Evolutionary conservation across 2,329 filamentous ascomycete species (phyloP).

Genomic region (Calonectria fujianensis): DNA sequence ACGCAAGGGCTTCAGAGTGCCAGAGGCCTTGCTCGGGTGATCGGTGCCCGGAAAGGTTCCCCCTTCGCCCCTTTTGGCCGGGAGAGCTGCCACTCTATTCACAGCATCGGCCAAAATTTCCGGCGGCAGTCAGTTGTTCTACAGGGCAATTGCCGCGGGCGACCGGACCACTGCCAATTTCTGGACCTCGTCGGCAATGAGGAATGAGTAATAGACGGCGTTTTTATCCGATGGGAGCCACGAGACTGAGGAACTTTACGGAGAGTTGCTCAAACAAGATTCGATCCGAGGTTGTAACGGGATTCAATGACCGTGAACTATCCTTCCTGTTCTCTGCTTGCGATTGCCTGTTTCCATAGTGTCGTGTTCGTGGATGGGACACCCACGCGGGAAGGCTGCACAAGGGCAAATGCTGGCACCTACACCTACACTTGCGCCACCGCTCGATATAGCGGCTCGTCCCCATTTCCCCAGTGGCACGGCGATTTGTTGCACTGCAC

Average conservation of each 20-base stretch:
- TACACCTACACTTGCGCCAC: slow-evolving; percentile 11
- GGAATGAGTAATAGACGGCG: slow-evolving; percentile 34
- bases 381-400: slow-evolving; percentile 10
- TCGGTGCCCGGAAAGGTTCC: slow-evolving; percentile 33
- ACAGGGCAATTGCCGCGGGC: slow-evolving; percentile 48
- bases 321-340: not conserved
- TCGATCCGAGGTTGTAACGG: slow-evolving; percentile 13
- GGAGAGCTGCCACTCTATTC: slow-evolving; percentile 37
- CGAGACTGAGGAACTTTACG: slow-evolving; percentile 34
- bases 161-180: slow-evolving; percentile 39
- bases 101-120: slow-evolving; percentile 29
- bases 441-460: slow-evolving; percentile 15
- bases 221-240: slow-evolving; percentile 38
- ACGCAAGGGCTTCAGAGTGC: slow-evolving; percentile 21
- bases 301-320: slow-evolving; percentile 10
- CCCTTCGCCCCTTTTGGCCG: slow-evolving; percentile 49
- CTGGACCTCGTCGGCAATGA: slow-evolving; percentile 31
- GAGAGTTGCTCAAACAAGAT: slow-evolving; percentile 5
- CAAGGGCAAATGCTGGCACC: not conserved
- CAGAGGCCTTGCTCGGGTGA: slow-evolving; percentile 43
- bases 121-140: slow-evolving; percentile 25
- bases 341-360: not conserved
- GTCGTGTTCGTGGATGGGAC: not conserved
- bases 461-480: not conserved
- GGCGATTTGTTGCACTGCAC: slow-evolving; percentile 10